Conservation (phyloP, 2,329 filamentous ascomycete genomes). For the Pseudogymnoascus sp. region DNA sequence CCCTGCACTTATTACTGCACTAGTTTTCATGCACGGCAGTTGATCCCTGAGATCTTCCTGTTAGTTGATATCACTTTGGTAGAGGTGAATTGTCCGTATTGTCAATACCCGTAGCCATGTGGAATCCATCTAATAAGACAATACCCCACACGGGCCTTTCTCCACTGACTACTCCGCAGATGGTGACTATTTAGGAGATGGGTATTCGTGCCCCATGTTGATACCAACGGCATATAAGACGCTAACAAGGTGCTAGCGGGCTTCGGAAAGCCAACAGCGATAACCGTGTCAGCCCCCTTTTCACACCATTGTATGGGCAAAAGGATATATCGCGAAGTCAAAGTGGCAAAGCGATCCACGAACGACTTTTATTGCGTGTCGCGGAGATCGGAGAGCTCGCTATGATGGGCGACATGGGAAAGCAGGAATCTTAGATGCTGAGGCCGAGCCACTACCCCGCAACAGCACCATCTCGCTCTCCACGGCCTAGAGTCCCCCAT, state of each 20-base stretch:
- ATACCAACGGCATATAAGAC: not conserved
- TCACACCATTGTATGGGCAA: not conserved
- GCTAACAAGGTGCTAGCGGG: not conserved
- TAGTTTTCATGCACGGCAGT: not conserved
- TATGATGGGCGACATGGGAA: not conserved
- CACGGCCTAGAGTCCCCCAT: not conserved
- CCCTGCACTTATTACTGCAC: not conserved
- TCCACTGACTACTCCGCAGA: not conserved
- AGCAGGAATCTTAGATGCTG: not conserved
- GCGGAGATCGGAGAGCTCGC: not conserved
- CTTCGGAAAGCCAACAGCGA: not conserved
- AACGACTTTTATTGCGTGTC: not conserved
- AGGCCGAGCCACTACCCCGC: not conserved
- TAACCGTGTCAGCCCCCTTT: not conserved
- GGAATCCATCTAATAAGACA: not conserved
- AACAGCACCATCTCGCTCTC: not conserved
- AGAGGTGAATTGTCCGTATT: not conserved
- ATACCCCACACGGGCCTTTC: not conserved
- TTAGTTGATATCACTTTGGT: not conserved
- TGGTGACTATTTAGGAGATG: not conserved
- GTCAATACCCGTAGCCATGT: not conserved
- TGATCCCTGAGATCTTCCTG: not conserved
- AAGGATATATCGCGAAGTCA: not conserved
- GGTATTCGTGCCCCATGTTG: not conserved
- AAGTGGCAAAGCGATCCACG: not conserved